A percentile compares a stretch with the other conserved stretches of the same genome.
phyloP scores from a whole-genome alignment of 495 filamentous ascomycete species.

The Talaromyces proteolyticus region DNA sequence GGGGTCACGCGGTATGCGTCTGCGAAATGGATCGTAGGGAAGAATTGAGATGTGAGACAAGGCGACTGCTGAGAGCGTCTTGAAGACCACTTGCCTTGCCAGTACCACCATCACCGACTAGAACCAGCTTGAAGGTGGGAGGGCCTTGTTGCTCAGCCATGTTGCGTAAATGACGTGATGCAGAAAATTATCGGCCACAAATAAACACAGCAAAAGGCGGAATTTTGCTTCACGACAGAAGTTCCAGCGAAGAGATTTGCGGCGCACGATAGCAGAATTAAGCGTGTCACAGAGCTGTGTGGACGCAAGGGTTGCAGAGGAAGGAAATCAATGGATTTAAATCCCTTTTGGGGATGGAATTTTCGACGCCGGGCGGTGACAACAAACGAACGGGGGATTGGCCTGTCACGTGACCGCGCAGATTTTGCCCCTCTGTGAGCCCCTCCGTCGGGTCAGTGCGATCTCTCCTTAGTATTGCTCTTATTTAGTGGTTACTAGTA shows the following conservation, averaged over 20 bases:
- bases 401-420: conserved; percentile 30
- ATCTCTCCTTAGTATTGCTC: background rate
- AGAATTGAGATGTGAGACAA: background rate
- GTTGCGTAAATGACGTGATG: conserved; percentile 24
- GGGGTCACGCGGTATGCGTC: conserved; percentile 1
- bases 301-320: conserved; percentile 4
- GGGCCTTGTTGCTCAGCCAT: conserved; percentile 53
- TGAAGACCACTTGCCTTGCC: conserved; percentile 73
- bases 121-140: conserved; percentile 97
- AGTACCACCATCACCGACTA: conserved; percentile 99
- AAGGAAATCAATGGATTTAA: background rate
- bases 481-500: background rate
- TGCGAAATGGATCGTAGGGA: conserved; percentile 1
- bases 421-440: conserved; percentile 7
- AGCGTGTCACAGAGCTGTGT: conserved; percentile 4
- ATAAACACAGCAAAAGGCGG: conserved; percentile 9
- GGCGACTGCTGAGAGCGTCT: background rate
- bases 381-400: conserved; percentile 4
- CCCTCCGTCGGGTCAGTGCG: background rate
- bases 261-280: background rate
- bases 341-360: conserved; percentile 31
- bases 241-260: background rate
- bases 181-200: conserved; percentile 2
- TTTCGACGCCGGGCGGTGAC: conserved; percentile 35
- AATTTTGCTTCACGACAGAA: background rate